These are phyloP conservation scores for Papiliotrema fonsecae DNA, from an alignment of 1,284 basidiomycete genomes.

Conservation along the genomic window DNA sequence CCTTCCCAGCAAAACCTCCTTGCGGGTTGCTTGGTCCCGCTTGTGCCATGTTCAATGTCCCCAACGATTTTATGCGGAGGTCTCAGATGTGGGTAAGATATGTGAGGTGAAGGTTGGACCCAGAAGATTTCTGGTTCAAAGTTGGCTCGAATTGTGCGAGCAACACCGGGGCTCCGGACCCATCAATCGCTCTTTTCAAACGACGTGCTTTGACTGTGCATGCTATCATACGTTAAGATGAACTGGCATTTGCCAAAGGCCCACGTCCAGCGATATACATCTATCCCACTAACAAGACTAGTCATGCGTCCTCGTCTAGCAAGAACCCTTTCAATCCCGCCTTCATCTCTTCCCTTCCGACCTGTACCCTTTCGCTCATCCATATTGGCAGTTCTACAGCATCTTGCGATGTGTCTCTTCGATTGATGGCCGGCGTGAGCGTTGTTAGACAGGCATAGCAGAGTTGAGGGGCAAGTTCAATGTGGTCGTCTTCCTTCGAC, in stretches of 20 bases:
- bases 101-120: too few relatives aligned
- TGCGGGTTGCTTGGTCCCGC: neutral
- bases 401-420: neutral
- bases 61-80: too few relatives aligned
- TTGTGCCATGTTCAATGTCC: neutral
- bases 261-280: too few relatives aligned
- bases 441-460: slow-evolving; percentile 73
- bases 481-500: neutral
- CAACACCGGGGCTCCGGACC: too few relatives aligned
- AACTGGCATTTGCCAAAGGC: too few relatives aligned
- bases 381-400: slow-evolving; percentile 33
- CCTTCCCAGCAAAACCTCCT: slow-evolving; percentile 2
- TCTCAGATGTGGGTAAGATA: too few relatives aligned
- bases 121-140: too few relatives aligned
- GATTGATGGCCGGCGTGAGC: slow-evolving; percentile 49
- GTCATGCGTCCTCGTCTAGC: slow-evolving; percentile 13
- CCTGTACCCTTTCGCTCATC: slow-evolving; percentile 22
- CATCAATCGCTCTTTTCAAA: too few relatives aligned
- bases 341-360: slow-evolving; percentile 31
- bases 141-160: too few relatives aligned
- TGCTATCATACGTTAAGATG: too few relatives aligned
- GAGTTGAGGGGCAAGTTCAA: slow-evolving; percentile 52
- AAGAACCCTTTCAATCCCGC: slow-evolving; percentile 33
- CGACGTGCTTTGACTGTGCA: too few relatives aligned
- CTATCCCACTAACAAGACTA: too few relatives aligned